A percentile compares a stretch with the other conserved stretches of the same genome.
phyloP scores from a whole-genome alignment of 1,284 basidiomycete species.

The Omphalotus olearius region DNA sequence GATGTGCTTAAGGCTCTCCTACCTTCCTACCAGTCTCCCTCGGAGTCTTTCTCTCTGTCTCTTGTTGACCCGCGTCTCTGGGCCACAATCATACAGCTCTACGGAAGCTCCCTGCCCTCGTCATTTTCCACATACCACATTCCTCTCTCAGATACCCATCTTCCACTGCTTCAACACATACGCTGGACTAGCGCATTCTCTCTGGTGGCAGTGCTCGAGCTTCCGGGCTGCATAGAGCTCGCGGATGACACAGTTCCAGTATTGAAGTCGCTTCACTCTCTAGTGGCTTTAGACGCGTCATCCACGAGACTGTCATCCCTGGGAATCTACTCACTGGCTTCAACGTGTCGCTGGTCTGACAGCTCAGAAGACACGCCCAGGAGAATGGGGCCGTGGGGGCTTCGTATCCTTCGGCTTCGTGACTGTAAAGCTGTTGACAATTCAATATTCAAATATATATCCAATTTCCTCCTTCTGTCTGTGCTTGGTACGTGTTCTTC shows the following conservation, averaged over 20 bases:
- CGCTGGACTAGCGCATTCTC: conserved; percentile 50
- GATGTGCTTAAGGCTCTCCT: conserved; percentile 36
- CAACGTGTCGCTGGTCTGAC: conserved; percentile 28
- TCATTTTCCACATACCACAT: conserved; percentile 38
- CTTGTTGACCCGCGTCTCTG: conserved; percentile 54
- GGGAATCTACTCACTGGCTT: conserved; percentile 43
- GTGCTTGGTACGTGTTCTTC: conserved; percentile 43
- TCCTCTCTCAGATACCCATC: conserved; percentile 47
- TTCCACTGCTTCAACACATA: conserved; percentile 56
- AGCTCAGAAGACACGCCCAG: conserved; percentile 12
- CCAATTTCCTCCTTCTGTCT: conserved; percentile 47
- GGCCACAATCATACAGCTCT: conserved; percentile 57
- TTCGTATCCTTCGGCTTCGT: conserved; percentile 50
- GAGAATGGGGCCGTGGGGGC: conserved; percentile 48
- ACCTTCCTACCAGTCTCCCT: conserved; percentile 22
- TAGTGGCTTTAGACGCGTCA: conserved; percentile 61
- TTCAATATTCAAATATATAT: conserved; percentile 33
- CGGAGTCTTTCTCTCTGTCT: conserved; percentile 24
- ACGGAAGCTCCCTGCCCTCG: conserved; percentile 41
- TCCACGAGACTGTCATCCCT: conserved; percentile 45
- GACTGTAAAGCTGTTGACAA: conserved; percentile 43
- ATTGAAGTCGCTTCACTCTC: conserved; percentile 45
- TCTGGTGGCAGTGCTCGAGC: conserved; percentile 56
- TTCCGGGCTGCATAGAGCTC: conserved; percentile 47
- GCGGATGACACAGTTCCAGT: conserved; percentile 49